phyloP scores from a whole-genome alignment of 2,329 filamentous ascomycete genomes.

The Colletotrichum sp. region DNA sequence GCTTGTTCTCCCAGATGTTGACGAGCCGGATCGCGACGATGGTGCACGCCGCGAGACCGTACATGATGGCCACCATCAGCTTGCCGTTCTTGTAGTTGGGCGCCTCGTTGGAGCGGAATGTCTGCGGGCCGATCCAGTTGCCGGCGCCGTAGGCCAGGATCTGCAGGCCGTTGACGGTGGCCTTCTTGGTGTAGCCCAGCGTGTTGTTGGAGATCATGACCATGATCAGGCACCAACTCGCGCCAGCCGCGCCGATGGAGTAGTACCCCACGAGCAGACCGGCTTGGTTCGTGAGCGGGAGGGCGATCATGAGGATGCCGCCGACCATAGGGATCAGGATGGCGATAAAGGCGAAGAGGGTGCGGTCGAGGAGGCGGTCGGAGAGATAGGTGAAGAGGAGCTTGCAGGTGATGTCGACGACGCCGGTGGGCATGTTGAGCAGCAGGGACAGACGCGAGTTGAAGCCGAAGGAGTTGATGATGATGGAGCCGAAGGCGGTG shows the following conservation, averaged over 20 bases:
- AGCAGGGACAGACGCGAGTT: constrained; percentile 7
- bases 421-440: constrained; percentile 25
- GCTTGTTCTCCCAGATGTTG: constrained; percentile 28
- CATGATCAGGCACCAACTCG: constrained; percentile 30
- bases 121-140: constrained; percentile 29
- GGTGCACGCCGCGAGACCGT: constrained; percentile 14
- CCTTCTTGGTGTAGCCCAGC: constrained; percentile 33
- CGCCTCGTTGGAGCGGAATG: constrained; percentile 26
- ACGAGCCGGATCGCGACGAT: constrained; percentile 23
- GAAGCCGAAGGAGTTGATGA: constrained; percentile 25
- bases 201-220: constrained; percentile 32
- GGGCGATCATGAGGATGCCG: constrained; percentile 30
- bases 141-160: constrained; percentile 25
- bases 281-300: constrained; percentile 26
- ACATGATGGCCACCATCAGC: constrained; percentile 28
- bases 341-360: constrained; percentile 28
- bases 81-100: constrained; percentile 29
- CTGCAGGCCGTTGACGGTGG: constrained; percentile 28
- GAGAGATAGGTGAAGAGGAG: constrained; percentile 30
- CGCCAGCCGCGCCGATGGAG: constrained; percentile 27
- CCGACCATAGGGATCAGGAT: constrained; percentile 31
- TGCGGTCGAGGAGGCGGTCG: constrained; percentile 28
- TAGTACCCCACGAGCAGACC: constrained; percentile 27
- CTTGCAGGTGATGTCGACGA: constrained; percentile 23
- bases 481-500: constrained; percentile 21